Evolutionary conservation across 257 asterid species (phyloP).

Genomic region (Rehmannia glutinosa): DNA sequence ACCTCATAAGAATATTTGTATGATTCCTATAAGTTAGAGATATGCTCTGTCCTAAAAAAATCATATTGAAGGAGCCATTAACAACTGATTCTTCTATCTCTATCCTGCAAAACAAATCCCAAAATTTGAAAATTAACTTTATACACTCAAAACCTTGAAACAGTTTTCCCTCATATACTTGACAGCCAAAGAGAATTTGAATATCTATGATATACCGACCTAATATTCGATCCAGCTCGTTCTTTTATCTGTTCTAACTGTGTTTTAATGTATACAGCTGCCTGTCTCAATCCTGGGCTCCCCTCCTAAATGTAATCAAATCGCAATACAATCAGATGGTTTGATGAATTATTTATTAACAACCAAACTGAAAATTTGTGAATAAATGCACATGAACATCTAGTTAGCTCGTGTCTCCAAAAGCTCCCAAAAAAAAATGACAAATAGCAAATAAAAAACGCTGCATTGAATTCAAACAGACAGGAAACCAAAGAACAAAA

Average conservation of each 20-base stretch:
- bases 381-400: no score
- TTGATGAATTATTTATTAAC: not conserved
- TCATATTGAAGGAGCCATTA: constrained; percentile 86
- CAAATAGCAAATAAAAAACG: not conserved
- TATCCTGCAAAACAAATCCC: constrained; percentile 55
- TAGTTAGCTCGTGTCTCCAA: not conserved
- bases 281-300: constrained; percentile 74
- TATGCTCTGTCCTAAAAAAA: constrained; percentile 71
- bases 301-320: constrained; percentile 61
- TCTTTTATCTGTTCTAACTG: constrained; percentile 77
- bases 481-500: not conserved
- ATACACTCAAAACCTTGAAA: not conserved
- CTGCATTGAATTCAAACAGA: constrained; percentile 10
- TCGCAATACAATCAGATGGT: constrained; percentile 6
- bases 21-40: constrained; percentile 79
- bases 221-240: constrained; percentile 68
- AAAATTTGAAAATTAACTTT: not conserved
- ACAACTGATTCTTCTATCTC: constrained; percentile 87
- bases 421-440: not conserved
- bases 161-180: not conserved
- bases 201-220: constrained; percentile 35
- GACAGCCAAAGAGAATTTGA: not conserved
- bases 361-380: not conserved
- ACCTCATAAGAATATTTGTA: constrained; percentile 88
- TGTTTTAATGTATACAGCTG: constrained; percentile 66